Base-by-base conservation (phyloP, 768 basidiomycete species). In the Clavaria fumosa region DNA sequence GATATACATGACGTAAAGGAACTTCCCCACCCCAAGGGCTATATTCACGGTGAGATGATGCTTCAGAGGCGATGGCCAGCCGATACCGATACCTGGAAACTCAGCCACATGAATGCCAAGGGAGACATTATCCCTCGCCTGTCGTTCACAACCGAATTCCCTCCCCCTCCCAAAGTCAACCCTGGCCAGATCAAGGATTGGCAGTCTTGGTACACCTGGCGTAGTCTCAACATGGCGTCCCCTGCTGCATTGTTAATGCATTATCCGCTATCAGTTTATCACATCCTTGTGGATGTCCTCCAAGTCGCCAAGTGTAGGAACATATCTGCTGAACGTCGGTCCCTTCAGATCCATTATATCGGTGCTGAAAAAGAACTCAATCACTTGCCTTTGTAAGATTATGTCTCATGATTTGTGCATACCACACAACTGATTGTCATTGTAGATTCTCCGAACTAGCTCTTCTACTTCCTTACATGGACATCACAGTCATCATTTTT, bases 131-230 rank as follows among this genome's bases (percentile, higher is more conserved):
- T 59, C 32, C 58, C 58, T 7, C 47, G 40, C 33, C 34, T 62
- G 9, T 43, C 43, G 28, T 63, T 62, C 35, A 49, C 50, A 34
- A 37, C 34, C 21, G 47, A 47, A 23, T 34, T 31, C 26, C 21
- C 41, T 17, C 57, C 60, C 37, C 58, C 60, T 1, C 39, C 21
- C 22, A 50, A 57, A n/a, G 51, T 38, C 28, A 50, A 50, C 12
- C 48, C 48, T 2, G 46, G 36, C 24, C 50, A 55, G 14, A 46
- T 62, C 23, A 43, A 47, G 12, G 58, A 59, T 48, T 65, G 62
- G 62, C 53, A 53, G 28, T 59, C 60, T 14, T 64, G 62, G 58
- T 55, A 64, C 43, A 43, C 50, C 26, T 64, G 61, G 62, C 55
- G 62, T 24, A 52, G 52, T 33, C 44, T 64, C 24, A 50, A 58